Evolutionary conservation across 495 filamentous ascomycete species (phyloP).

Genomic region (Friedmanniomyces simplex): DNA sequence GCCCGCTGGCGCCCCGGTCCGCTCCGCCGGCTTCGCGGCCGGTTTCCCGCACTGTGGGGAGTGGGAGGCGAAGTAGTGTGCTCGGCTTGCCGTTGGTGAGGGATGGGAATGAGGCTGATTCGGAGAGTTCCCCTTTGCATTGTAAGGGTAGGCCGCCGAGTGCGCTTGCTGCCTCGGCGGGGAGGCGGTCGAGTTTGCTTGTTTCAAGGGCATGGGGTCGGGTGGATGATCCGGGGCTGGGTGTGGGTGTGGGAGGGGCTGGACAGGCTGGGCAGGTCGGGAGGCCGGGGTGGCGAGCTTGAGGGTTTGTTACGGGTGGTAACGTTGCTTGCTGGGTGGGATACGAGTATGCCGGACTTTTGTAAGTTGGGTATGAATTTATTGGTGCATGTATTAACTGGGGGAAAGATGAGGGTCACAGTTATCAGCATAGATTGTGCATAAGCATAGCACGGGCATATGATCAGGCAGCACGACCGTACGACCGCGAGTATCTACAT

Average conservation of each 20-base stretch:
- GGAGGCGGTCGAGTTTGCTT: not conserved
- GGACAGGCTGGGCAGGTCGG: too few relatives aligned
- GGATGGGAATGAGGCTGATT: slow-evolving; percentile 15
- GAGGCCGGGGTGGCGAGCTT: not conserved
- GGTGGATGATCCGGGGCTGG: not conserved
- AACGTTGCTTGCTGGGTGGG: too few relatives aligned
- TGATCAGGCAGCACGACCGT: too few relatives aligned
- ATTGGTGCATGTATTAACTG: too few relatives aligned
- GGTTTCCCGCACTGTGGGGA: not conserved
- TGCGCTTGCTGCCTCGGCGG: not conserved
- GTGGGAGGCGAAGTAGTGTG: slow-evolving; percentile 3
- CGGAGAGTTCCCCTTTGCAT: slow-evolving; percentile 8
- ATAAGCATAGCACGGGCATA: too few relatives aligned
- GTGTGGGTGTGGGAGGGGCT: too few relatives aligned
- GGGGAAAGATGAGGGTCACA: too few relatives aligned
- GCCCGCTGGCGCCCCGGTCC: not conserved
- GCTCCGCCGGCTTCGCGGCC: not conserved
- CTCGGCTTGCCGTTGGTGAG: not conserved
- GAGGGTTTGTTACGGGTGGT: not conserved
- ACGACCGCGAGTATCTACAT: too few relatives aligned
- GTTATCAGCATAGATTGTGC: too few relatives aligned
- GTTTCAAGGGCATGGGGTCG: not conserved
- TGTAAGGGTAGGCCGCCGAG: slow-evolving; percentile 10
- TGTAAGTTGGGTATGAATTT: too few relatives aligned
- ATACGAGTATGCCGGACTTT: too few relatives aligned